Evolutionary conservation across 1,284 basidiomycete genomes (phyloP).

Genomic region (Trichosporon asahii): DNA sequence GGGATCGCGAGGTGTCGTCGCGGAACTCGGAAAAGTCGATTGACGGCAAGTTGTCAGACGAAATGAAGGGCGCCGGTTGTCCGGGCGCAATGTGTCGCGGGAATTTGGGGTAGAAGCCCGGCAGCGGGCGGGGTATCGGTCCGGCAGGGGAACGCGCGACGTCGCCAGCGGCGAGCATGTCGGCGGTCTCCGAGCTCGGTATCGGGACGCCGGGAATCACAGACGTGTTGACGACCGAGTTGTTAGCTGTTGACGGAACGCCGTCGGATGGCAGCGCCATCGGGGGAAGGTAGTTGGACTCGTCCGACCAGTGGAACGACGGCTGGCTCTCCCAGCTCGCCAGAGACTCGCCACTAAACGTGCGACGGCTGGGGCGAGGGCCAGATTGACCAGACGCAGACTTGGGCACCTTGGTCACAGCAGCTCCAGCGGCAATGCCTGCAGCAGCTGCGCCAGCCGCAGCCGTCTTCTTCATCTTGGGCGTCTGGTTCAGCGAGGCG

Average conservation of each 20-base stretch:
- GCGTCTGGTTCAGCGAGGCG: slow-evolving; percentile 5
- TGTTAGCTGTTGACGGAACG: background rate
- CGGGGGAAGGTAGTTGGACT: slow-evolving; percentile 32
- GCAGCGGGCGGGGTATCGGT: slow-evolving; percentile 34
- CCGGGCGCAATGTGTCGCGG: slow-evolving; percentile 37
- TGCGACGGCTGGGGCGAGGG: slow-evolving; percentile 1
- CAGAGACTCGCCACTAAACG: slow-evolving; percentile 14
- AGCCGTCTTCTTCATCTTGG: background rate
- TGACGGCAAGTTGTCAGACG: slow-evolving; percentile 34
- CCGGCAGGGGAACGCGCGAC: slow-evolving; percentile 1
- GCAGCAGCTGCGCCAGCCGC: slow-evolving; percentile 2
- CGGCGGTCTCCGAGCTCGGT: background rate
- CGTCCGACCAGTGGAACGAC: slow-evolving; percentile 50
- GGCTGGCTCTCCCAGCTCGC: slow-evolving; percentile 47
- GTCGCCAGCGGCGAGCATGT: background rate
- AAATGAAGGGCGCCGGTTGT: slow-evolving; percentile 27
- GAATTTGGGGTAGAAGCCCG: slow-evolving; percentile 49
- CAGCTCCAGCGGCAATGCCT: slow-evolving; percentile 24
- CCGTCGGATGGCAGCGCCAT: background rate
- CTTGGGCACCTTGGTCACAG: slow-evolving; percentile 19
- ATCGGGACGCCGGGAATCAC: background rate
- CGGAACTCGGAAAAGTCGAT: slow-evolving; percentile 24
- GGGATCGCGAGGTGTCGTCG: slow-evolving; percentile 7
- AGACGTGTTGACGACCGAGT: slow-evolving; percentile 8
- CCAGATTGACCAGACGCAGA: background rate